These are phyloP conservation scores for Saururus chinensis DNA, from an alignment of 164 flowering plant genomes.

Conservation along the genomic window DNA sequence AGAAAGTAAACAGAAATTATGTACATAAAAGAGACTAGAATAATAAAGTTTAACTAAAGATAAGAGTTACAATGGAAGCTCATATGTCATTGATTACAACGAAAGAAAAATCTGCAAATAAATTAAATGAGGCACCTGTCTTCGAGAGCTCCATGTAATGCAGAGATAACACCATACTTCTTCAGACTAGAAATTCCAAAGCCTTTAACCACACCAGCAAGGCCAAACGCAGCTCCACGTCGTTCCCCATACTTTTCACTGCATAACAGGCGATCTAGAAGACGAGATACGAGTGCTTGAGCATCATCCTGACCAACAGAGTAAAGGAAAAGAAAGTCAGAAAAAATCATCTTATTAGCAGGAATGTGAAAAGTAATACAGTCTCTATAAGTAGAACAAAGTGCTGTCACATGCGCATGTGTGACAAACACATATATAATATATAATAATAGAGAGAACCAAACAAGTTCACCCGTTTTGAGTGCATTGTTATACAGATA, in stretches of 20 bases:
- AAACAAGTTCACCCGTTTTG: too few relatives aligned
- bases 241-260: constrained; percentile 98
- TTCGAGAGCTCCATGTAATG: constrained; percentile 48
- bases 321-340: constrained; percentile 1
- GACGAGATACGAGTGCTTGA: constrained; percentile 58
- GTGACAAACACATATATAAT: too few relatives aligned
- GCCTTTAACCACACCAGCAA: constrained; percentile 91
- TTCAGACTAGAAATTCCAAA: constrained; percentile 78
- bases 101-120: neutral
- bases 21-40: neutral
- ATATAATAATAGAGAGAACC: too few relatives aligned
- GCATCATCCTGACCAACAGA: constrained; percentile 63
- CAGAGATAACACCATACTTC: constrained; percentile 58
- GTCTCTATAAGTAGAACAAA: too few relatives aligned
- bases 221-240: constrained; percentile 99
- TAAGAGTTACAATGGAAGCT: neutral
- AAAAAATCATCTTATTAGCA: neutral
- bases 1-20: neutral
- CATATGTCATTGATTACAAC: neutral
- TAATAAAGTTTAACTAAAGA: neutral
- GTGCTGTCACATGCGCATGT: too few relatives aligned
- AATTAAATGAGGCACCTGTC: constrained; percentile 48
- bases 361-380: neutral
- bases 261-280: constrained; percentile 74
- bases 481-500: too few relatives aligned